Base-by-base conservation (phyloP, 2,329 filamentous ascomycete genomes). In the Acrocalymma vagum region DNA sequence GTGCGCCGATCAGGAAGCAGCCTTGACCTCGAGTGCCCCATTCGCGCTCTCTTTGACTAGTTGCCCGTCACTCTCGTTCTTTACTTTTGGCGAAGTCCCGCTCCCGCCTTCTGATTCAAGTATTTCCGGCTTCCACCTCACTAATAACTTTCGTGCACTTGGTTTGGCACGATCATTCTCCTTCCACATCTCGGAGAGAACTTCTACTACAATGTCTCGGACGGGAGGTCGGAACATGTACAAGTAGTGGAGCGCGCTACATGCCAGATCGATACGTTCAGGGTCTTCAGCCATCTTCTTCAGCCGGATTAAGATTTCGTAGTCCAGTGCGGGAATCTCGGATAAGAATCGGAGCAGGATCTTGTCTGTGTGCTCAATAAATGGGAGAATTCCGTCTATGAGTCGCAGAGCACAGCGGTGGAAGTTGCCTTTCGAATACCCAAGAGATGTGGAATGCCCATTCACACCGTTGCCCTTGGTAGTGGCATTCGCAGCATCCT, bases 321-420 rank as follows among this genome's bases (percentile, higher is more conserved):
- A 70, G 46, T 85, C 90, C 22, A 99, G 77, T 27, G 88, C 85
- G 0, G 94, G 94, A 22, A 99, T 85, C 69, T 99, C 94, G 33
- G 90, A 92, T 29, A 99, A 74, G 63, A 97, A 95, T 23, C 94
- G 84, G 18, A 95, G 92, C 40, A 99, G 75, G 15, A 95, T 82
- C 68, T 94, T 93, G 65, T 99, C 94, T 46, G 90, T 88, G 2
- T 86, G 82, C 63, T 96, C 91, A n/a, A 97, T 78, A 67, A 96
- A 97, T 4, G 90, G 89, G 22, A 95, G 72, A 58, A 99, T 90
- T 2, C 88, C 88, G 62, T 96, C 91, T 13, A 99, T 78, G n/a
- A 97, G 78, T 45, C 85, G 86, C 47, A 92, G 71, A 3, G 85
- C 84, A 81, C 88, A 95, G 61, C 83, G 83, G 45, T 90, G 84